Base-by-base conservation (phyloP, 345 rosid species). In the Mallotus nudiflorus region DNA sequence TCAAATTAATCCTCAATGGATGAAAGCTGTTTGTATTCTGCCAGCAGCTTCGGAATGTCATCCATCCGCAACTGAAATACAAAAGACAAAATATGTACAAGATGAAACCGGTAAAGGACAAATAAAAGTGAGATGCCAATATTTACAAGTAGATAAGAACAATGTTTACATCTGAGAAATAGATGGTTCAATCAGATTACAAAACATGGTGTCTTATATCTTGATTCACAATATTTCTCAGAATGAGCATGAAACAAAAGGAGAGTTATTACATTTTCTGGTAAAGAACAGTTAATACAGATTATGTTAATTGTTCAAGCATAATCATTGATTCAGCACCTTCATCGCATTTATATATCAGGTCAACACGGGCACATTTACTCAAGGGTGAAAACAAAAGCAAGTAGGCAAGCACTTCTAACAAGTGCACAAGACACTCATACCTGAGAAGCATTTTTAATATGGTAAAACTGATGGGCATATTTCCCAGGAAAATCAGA, bases 371-470 rank as follows among this genome's bases (percentile, higher is more conserved):
- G 37, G 3, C 37, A 33, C 37, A 33, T 6, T 33, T 6, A 33
- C n/a, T 48, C 29, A 54, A 33, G 22, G 25, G 13, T n/a, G 25
- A 31, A 24, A 18, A 35, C 22, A 59, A 39, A 3, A 4, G 24
- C 50, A 62, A 18, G 62, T 33, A 31, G 40, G 20, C 5, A 35
- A n/a, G n/a, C n/a, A n/a, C n/a, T n/a, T n/a, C n/a, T n/a, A n/a
- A 67, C 14, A 39, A 39, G 42, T 50, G 2, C 37, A 63, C 58
- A 12, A 1, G 55, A 69, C 27, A 31, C 48, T 62, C 72, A 16
- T 86, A 92, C 99, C 96, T 90, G 92, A 68, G 96, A 87, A 64
- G 89, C 85, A 83, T 60, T 85, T 85, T 68, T 85, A 65, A 89
- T 77, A 75, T 92, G 99, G 75, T 90, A 95, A 83, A 88, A 95